A percentile compares a stretch with the other conserved stretches of the same genome.
Evolutionary conservation across 192 early-diverging fungal genomes (phyloP).

Genomic region (Kickxella alabastrina): DNA sequence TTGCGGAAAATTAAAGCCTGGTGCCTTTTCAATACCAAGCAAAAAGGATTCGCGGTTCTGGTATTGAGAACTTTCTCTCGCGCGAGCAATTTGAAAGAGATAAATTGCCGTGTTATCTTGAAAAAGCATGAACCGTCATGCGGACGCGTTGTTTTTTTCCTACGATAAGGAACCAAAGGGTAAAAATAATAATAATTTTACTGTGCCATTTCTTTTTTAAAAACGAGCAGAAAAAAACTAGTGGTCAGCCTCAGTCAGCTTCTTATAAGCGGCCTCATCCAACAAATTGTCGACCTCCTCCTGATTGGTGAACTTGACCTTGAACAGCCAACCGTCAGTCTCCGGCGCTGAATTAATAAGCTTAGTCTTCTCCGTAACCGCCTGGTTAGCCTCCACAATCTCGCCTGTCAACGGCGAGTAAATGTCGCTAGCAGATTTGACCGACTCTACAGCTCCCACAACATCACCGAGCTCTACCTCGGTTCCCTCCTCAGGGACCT

Average conservation of each 20-base stretch:
- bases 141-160: too few relatives aligned
- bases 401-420: slow-evolving; percentile 82
- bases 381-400: slow-evolving; percentile 73
- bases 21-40: neutral
- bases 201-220: too few relatives aligned
- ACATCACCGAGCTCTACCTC: slow-evolving; percentile 55
- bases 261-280: slow-evolving; percentile 65
- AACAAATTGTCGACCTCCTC: slow-evolving; percentile 71
- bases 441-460: slow-evolving; percentile 86
- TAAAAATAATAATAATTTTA: too few relatives aligned
- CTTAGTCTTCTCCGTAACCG: slow-evolving; percentile 62
- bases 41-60: neutral
- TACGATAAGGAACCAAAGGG: too few relatives aligned
- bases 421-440: slow-evolving; percentile 93
- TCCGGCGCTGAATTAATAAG: slow-evolving; percentile 78
- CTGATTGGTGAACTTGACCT: slow-evolving; percentile 73
- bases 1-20: neutral
- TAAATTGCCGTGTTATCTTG: too few relatives aligned
- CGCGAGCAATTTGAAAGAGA: too few relatives aligned
- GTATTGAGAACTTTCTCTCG: too few relatives aligned
- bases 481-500: slow-evolving; percentile 71
- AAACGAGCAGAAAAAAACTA: too few relatives aligned
- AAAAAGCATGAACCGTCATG: too few relatives aligned
- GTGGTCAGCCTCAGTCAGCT: slow-evolving; percentile 50
- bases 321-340: slow-evolving; percentile 84